Evolutionary conservation across 2,329 filamentous ascomycete genomes (phyloP), one percentile per base, ranked within the genome.

Genomic region (Ascochyta rabiei): DNA sequence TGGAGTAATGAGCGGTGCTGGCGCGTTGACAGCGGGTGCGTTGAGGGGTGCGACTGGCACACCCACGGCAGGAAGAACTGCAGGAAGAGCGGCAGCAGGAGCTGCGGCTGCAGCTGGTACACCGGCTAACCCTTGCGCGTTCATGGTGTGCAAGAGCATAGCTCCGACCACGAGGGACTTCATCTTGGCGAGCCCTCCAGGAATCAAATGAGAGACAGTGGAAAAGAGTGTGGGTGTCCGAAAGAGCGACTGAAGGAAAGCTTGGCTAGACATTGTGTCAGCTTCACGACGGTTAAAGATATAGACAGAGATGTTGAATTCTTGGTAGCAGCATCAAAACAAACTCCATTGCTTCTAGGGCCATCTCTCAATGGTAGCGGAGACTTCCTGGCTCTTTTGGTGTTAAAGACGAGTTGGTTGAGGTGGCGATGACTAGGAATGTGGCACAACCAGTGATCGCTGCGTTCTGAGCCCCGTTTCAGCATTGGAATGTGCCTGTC

Each of bases 211-310:
- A 56, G 48, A 56, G 46, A 51, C 41, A 47, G 37, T 47, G 38
- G 38, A 47, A 56, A 56, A 42, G 53, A 56, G 53, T 38, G 47
- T 56, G 46, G 21, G 23, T 38, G 41, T 46, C 41, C 41, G 34
- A 54, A 51, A 43, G 53, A 56, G 47, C 38, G 53, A 56, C 53
- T 56, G 53, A 47, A 51, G 47, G 47, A 51, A 50, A 38, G 46
- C 53, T 50, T 50, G 53, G 46, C 53, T 56, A 56, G 53, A 56
- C 53, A 56, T 51, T 56, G 46, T 50, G 41, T 46, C 53, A 51
- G 48, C 46, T 50, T 33, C 46, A 37, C 24, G 18, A 33, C 28
- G 31, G 28, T 47, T 47, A 19, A 37, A 56, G 53, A 50, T 56
- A 56, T 56, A 56, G 47, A 45, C 19, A 35, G 24, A 19, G 37